Evolutionary conservation across 164 flowering plant species (phyloP), one percentile per base, ranked within the genome.

Genomic region (Akebia trifoliata): DNA sequence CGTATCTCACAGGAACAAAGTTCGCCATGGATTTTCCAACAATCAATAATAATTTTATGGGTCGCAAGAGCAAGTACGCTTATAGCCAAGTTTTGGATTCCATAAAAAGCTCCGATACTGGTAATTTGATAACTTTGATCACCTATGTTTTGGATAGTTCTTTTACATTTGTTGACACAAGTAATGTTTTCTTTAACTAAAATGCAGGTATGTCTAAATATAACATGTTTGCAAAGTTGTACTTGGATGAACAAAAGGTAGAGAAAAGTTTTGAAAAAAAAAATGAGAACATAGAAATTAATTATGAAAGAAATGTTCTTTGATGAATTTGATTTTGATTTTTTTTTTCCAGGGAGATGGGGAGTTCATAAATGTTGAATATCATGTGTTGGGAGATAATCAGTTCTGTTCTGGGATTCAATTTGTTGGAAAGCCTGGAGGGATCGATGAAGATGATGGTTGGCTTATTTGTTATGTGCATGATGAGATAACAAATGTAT

Each of bases 371-470:
- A 50, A 52, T 31, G 54, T 58, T 4, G 58, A 65, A 29, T 65
- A 65, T 46, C 68, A 65, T 58, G 8, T 6, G 11, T 28, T 65
- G 12, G 53, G 29, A 47, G 49, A 57, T 10, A 15, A 22, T 21
- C 22, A 36, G 9, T 58, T 57, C 52, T 58, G 57, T 26, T 57
- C 63, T 12, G 63, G 63, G 7, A 31, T 42, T 24, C 18, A n/a
- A 2, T 65, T 65, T 35, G 58, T 58, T 31, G 36, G 15, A 10
- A 50, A 30, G 20, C 54, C 18, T 0, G 67, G 53, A 2, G 61
- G 61, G 25, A 20, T 29, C n/a, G 70, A 66, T 35, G 74, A 70
- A 57, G 74, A 70, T 37, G 64, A 70, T 58, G 74, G 74, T 4
- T 62, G 70, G 74, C n/a, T 65, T 3, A 15, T 70, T 17, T 20